Base-by-base conservation (phyloP, 2,329 filamentous ascomycete species). In the Elsinoe australis region DNA sequence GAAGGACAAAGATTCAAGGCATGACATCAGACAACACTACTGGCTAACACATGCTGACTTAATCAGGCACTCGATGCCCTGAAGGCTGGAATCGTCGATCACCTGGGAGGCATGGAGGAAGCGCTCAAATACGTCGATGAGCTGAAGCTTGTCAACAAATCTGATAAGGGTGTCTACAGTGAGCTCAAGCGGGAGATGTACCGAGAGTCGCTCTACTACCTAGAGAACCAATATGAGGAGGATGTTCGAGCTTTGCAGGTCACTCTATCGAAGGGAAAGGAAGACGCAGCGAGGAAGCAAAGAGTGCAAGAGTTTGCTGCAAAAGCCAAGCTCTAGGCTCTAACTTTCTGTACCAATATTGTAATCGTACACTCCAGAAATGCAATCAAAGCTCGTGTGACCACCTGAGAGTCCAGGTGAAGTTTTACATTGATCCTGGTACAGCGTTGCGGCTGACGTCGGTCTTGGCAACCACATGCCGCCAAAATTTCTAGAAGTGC, bases 181-280 rank as follows among this genome's bases (percentile, higher is more conserved):
- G 60, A 73, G 48, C 67, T 92, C 61, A 90, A 88, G 72, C 69
- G 73, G 52, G 85, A 89, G 67, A 83, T 90, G 78, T 87, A 82
- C 64, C 71, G 78, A 17, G 79, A 84, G 60, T 75, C 78, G 5
- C 61, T 87, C 26, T 73, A 64, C 12, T 69, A 79, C 56, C 61
- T 88, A 54, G 74, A 74, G 49, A 68, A 67, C 2, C 70, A 75
- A 49, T 67, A 66, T 21, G 67, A 72, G 55, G 76, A 71, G 59
- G 64, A 17, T 8, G 26, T 28, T 54, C 54, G 45, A 26, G 14
- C 32, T 29, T 62, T 62, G 54, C 59, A 64, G 35, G 60, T 57
- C 18, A 70, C 72, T 6, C 22, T 53, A 73, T 4, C 34, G 7
- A 38, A 38, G 34, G 22, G 15, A 6, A 39, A 79, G 22, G 62